Evolutionary conservation across 495 filamentous ascomycete species (phyloP).

Genomic region (Thozetella sp.): DNA sequence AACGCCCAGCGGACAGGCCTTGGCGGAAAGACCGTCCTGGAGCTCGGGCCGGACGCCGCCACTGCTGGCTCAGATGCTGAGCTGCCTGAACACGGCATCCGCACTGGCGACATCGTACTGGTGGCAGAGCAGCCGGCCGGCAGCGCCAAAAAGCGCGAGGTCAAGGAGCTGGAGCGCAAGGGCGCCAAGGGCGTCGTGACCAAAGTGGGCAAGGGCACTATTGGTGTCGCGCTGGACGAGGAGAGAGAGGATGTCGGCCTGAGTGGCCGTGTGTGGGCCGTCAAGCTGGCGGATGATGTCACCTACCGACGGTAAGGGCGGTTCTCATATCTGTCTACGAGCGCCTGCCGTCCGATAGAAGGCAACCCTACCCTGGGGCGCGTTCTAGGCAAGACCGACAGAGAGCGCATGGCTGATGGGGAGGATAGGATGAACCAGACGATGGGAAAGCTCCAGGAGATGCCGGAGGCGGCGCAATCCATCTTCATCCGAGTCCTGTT

Average conservation of each 20-base stretch:
- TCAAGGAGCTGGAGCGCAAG: conserved; percentile 59
- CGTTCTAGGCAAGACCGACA: background rate
- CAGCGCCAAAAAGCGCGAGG: conserved; percentile 72
- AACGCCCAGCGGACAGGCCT: conserved; percentile 86
- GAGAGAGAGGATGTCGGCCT: conserved; percentile 62
- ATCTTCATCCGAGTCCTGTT: conserved; percentile 83
- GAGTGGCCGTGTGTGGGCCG: conserved; percentile 61
- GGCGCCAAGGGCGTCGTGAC: conserved; percentile 84
- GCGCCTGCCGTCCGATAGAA: background rate
- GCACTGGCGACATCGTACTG: conserved; percentile 85
- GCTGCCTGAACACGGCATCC: conserved; percentile 79
- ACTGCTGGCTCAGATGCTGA: conserved; percentile 43
- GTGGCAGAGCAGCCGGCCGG: conserved; percentile 74
- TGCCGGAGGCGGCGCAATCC: conserved; percentile 69
- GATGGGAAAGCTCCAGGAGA: conserved; percentile 79
- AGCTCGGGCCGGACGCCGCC: conserved; percentile 76
- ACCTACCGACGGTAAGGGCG: conserved; percentile 73
- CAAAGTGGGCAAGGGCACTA: conserved; percentile 59
- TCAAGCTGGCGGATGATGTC: conserved; percentile 95
- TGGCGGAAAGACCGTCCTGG: conserved; percentile 84
- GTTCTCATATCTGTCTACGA: background rate
- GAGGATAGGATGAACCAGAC: conserved; percentile 79
- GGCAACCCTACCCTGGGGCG: background rate
- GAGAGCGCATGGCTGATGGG: background rate
- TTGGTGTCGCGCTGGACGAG: conserved; percentile 71